Evolutionary conservation across 305 asterid species (phyloP).

Genomic region (Plantago rigida): DNA sequence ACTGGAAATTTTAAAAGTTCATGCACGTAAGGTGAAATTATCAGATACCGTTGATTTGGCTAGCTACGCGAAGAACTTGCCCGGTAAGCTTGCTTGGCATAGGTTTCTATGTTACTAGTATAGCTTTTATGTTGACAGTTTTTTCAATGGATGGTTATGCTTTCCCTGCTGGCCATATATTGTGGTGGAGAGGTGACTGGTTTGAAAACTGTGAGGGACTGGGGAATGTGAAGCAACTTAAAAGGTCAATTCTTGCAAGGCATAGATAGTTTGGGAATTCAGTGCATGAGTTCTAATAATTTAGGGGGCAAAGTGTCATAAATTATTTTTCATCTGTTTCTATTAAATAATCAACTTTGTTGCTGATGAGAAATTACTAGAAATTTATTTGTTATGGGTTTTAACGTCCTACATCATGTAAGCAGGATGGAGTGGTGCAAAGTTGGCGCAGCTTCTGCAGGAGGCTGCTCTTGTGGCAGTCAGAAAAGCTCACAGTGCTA

Average conservation of each 20-base stretch:
- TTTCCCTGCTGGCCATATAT: no score
- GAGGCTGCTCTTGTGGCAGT: constrained; percentile 98
- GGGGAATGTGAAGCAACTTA: no score
- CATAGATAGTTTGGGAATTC: no score
- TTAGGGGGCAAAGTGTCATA: no score
- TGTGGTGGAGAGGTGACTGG: no score
- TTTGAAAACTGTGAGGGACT: no score
- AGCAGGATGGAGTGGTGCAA: constrained; percentile 95
- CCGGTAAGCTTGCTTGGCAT: constrained; percentile 38
- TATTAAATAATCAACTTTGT: neutral
- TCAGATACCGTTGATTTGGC: constrained; percentile 80
- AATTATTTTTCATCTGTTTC: no score
- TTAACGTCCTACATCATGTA: constrained; percentile 16
- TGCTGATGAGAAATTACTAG: constrained; percentile 7
- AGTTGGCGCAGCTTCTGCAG: constrained; percentile 91
- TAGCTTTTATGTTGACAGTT: neutral
- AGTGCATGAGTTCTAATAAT: no score
- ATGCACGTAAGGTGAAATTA: constrained; percentile 74
- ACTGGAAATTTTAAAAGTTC: constrained; percentile 80
- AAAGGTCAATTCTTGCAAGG: no score
- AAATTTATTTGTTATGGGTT: constrained; percentile 1
- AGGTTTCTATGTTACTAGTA: neutral
- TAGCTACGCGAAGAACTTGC: constrained; percentile 73
- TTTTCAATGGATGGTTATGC: no score
- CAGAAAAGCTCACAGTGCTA: constrained; percentile 67